Evolutionary conservation across 2,329 filamentous ascomycete genomes (phyloP).

Genomic region (Sporothrix pallida): DNA sequence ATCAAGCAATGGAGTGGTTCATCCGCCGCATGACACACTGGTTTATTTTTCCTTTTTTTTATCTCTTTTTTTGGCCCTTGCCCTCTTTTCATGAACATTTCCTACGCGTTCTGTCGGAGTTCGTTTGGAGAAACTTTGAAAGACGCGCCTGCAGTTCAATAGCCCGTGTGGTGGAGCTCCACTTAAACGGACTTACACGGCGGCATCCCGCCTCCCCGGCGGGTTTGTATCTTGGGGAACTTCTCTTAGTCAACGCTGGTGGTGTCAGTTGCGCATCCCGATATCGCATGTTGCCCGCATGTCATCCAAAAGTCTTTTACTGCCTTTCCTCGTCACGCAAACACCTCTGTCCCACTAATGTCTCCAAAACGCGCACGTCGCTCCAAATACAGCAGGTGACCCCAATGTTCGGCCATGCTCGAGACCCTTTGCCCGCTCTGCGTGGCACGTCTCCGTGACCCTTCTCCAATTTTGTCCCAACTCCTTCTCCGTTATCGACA

Average conservation of each 20-base stretch:
- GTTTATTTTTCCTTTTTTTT: not conserved
- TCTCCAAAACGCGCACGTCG: not conserved
- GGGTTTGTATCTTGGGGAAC: too few relatives aligned
- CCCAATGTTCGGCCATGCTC: constrained; percentile 4
- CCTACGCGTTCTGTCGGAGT: not conserved
- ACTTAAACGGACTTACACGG: not conserved
- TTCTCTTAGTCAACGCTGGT: not conserved
- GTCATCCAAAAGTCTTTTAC: not conserved
- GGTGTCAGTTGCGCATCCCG: not conserved
- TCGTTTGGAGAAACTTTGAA: not conserved
- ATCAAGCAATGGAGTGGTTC: not conserved
- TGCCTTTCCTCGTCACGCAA: not conserved
- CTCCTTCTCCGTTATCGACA: not conserved
- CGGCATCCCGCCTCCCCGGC: not conserved
- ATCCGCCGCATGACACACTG: not conserved
- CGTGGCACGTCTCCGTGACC: too few relatives aligned
- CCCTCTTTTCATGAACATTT: too few relatives aligned
- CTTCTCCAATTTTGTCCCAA: not conserved
- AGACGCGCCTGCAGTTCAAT: not conserved
- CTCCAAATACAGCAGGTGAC: not conserved
- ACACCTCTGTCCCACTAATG: not conserved
- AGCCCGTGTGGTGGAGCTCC: not conserved
- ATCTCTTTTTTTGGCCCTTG: too few relatives aligned
- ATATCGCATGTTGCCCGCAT: not conserved
- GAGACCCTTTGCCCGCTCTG: too few relatives aligned